phyloP scores from a whole-genome alignment of 805 yeast species.

The Cyberlindnera samutprakarnensis region DNA sequence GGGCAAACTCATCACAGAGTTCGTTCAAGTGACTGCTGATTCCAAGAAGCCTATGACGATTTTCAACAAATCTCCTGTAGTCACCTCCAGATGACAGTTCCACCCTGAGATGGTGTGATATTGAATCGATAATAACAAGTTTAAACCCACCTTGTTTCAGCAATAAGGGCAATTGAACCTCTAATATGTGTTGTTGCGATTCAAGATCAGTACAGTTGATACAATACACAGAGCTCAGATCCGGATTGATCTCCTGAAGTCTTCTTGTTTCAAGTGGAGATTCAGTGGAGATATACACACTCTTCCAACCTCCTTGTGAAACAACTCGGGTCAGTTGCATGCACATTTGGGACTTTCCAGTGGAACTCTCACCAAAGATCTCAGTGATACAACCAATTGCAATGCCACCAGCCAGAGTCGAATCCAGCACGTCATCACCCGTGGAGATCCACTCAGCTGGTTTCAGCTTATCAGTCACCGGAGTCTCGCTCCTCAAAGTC shows the following conservation, averaged over 20 bases:
- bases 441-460: constrained; percentile 35
- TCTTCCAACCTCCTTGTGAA: constrained; percentile 33
- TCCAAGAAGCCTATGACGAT: constrained; percentile 31
- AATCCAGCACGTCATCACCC: constrained; percentile 46
- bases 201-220: constrained; percentile 62
- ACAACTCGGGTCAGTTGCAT: constrained; percentile 60
- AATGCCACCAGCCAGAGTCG: constrained; percentile 47
- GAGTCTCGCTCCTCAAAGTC: not conserved
- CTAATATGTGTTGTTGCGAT: constrained; percentile 63
- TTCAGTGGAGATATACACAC: constrained; percentile 79
- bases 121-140: constrained; percentile 68
- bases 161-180: constrained; percentile 60
- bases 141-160: constrained; percentile 35
- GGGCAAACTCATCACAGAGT: constrained; percentile 37
- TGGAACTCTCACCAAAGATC: constrained; percentile 74
- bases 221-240: constrained; percentile 37
- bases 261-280: constrained; percentile 62
- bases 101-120: constrained; percentile 73
- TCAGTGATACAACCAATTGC: constrained; percentile 55
- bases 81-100: constrained; percentile 35
- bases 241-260: constrained; percentile 38
- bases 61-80: constrained; percentile 23
- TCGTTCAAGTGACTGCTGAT: constrained; percentile 40
- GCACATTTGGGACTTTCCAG: constrained; percentile 80
- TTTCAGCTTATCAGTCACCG: not conserved